Conservation (phyloP, 2,329 filamentous ascomycete species). For the Nectriaceae sp. region DNA sequence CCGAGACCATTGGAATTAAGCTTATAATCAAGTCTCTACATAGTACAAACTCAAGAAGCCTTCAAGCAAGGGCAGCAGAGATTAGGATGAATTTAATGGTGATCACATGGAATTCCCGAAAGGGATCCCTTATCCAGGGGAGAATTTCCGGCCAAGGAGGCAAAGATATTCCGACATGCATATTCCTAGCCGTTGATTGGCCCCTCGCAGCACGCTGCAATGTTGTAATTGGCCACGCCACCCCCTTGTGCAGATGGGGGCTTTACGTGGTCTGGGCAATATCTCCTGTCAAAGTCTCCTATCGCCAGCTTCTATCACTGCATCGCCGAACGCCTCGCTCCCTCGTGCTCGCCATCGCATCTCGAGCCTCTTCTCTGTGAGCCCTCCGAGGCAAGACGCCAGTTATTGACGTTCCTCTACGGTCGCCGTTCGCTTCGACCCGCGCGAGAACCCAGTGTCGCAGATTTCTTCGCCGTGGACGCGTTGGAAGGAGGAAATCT, state of each 20-base stretch:
- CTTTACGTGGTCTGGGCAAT: conserved; percentile 1
- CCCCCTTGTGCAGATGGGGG: neutral
- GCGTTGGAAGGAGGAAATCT: conserved; percentile 27
- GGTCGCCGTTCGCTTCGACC: conserved; percentile 12
- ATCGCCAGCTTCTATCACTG: conserved; percentile 1
- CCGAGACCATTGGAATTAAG: too few relatives aligned
- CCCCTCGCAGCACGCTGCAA: neutral
- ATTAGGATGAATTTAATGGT: too few relatives aligned
- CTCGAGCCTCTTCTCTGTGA: conserved; percentile 1
- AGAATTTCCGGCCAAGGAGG: neutral
- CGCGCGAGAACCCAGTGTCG: conserved; percentile 21
- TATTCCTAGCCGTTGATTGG: neutral
- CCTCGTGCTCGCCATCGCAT: neutral
- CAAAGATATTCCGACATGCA: neutral
- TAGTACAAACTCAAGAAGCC: too few relatives aligned
- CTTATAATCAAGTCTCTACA: too few relatives aligned
- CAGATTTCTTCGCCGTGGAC: conserved; percentile 16
- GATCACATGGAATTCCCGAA: too few relatives aligned
- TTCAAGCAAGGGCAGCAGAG: too few relatives aligned
- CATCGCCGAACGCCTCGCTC: neutral
- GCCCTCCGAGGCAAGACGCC: neutral
- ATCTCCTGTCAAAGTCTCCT: conserved; percentile 1
- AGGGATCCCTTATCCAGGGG: too few relatives aligned
- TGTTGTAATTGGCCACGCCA: neutral
- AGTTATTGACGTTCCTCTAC: conserved; percentile 1